phyloP scores from a whole-genome alignment of 441 rosid genomes.

The Iberis amara region DNA sequence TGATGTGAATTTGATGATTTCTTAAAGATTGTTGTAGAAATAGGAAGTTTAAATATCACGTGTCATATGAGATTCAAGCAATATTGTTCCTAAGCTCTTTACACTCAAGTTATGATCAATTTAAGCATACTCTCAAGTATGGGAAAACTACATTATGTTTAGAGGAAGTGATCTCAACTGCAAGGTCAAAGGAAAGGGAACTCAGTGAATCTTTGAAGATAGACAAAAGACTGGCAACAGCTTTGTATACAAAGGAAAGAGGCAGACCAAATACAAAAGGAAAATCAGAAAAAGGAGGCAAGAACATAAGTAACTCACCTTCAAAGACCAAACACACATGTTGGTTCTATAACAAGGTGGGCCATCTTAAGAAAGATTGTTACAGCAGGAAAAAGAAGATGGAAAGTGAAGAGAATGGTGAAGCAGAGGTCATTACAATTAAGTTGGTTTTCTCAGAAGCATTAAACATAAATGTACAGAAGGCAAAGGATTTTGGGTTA shows the following conservation, averaged over 20 bases:
- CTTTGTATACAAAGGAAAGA: neutral
- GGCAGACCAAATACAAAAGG: neutral
- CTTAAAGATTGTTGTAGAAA: no score
- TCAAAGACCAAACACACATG: neutral
- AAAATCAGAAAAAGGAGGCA: neutral
- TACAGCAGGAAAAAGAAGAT: neutral
- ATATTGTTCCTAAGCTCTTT: no score
- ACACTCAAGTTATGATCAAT: no score
- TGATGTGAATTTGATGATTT: no score
- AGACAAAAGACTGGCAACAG: neutral
- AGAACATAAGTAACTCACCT: neutral
- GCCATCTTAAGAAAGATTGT: neutral
- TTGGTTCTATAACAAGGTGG: slow-evolving; percentile 2
- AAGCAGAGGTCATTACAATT: neutral
- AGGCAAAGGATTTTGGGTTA: neutral
- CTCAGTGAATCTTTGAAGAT: no score
- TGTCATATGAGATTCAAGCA: no score
- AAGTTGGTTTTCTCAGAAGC: neutral
- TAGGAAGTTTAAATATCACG: no score
- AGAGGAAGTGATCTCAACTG: no score
- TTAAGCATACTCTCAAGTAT: no score
- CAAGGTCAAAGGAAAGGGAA: no score
- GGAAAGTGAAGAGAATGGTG: neutral
- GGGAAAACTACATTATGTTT: no score
- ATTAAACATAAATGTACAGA: neutral